Base-by-base conservation (phyloP, 129 eudicot genomes). In the Dittrichia graveolens region DNA sequence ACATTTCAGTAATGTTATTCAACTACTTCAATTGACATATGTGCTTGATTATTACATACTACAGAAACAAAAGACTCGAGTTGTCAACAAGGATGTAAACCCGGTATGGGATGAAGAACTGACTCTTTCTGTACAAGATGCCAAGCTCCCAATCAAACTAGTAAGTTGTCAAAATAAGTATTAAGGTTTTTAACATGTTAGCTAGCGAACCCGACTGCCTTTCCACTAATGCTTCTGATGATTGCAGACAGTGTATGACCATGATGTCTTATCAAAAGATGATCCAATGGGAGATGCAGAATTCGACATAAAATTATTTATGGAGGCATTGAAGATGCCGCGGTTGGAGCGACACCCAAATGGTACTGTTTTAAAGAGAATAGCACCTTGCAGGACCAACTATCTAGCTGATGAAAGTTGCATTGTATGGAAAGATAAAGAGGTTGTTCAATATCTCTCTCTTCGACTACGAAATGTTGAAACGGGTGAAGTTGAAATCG, bases 21-120 rank as follows among this genome's bases (percentile, higher is more conserved):
- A 61, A 13, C 9, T 3, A n/a, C 6, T 39, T 62, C 8, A 63
- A 44, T 66, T 49, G 16, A 7, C 31, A 31, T 2, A 31, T 31
- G 1, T 18, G 1, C 7, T 35, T 45, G 5, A 55, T 34, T 35
- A 39, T 67, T 18, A 24, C 69, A 67, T 75, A 59, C 12, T 77
- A 81, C 84, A 91, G 97, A 88, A 74, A 82, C 73, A 84, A 78
- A 91, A 86, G 84, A 88, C 97, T 45, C 86, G 92, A 60, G 88
- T 88, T 53, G 78, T 91, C 48, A 82, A 73, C 66, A 91, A 80
- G 58, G 85, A 86, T 68, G 50, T 75, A n/a, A 91, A 91, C 77
- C 97, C 95, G 5, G 81, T 58, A 73, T 91, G 97, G 97, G 86
- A 91, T 55, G 92, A 91, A 75, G 92, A 88, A 74, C 77, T 91